A percentile compares a stretch with the other conserved stretches of the same genome.
Conservation (phyloP, 1,284 basidiomycete species). For the Amylostereum chailletii region DNA sequence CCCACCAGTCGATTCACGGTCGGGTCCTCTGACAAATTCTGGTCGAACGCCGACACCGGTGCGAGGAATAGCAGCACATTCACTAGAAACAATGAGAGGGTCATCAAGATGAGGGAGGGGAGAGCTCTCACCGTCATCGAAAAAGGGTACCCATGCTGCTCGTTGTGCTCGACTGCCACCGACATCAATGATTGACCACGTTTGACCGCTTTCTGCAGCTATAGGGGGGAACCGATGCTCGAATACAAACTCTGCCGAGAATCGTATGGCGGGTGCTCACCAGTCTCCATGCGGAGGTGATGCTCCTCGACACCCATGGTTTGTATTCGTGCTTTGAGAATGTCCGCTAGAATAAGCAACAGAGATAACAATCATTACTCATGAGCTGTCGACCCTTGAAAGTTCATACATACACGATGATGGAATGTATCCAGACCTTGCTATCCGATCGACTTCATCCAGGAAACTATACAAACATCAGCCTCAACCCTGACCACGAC, state of each 20-base stretch:
- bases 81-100: slow-evolving; percentile 22
- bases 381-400: slow-evolving; percentile 3
- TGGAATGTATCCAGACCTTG: slow-evolving; percentile 41
- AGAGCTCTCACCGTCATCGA: slow-evolving; percentile 44
- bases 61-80: slow-evolving; percentile 57
- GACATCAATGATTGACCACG: slow-evolving; percentile 58
- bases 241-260: not conserved
- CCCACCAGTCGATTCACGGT: slow-evolving; percentile 48
- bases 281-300: slow-evolving; percentile 40
- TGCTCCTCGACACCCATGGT: slow-evolving; percentile 61
- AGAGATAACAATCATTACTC: slow-evolving; percentile 3
- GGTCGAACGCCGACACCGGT: slow-evolving; percentile 59
- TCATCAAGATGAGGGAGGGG: not conserved
- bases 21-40: slow-evolving; percentile 50
- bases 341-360: slow-evolving; percentile 33
- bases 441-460: slow-evolving; percentile 42
- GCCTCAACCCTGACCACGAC: not conserved
- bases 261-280: slow-evolving; percentile 18
- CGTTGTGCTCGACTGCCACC: slow-evolving; percentile 48
- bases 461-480: slow-evolving; percentile 37
- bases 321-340: slow-evolving; percentile 54
- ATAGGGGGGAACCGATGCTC: not conserved
- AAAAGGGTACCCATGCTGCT: slow-evolving; percentile 57
- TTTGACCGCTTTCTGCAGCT: slow-evolving; percentile 29
- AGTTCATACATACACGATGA: slow-evolving; percentile 28